These are phyloP conservation scores for Teunomyces aglyptinius DNA, from an alignment of 805 yeast genomes.

Conservation along the genomic window DNA sequence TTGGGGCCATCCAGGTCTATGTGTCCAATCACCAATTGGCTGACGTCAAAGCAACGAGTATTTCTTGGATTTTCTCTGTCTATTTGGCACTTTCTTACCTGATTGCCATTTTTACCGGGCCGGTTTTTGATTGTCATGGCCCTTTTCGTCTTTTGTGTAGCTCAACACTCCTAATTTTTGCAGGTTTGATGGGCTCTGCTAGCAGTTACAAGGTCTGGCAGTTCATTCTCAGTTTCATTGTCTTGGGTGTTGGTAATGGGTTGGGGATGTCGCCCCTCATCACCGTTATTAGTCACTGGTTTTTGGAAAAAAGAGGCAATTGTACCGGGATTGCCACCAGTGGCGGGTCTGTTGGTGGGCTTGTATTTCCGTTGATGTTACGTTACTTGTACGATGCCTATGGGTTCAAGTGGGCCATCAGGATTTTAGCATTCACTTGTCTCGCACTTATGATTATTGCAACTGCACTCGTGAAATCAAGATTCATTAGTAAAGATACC, in stretches of 20 bases:
- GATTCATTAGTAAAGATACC: conserved; percentile 13
- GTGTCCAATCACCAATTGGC: conserved; percentile 54
- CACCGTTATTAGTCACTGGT: conserved; percentile 67
- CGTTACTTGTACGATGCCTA: conserved; percentile 14
- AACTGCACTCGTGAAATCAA: conserved; percentile 26
- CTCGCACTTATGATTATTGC: conserved; percentile 24
- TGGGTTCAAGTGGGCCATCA: conserved; percentile 21
- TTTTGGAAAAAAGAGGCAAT: conserved; percentile 54
- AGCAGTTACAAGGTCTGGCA: conserved; percentile 54
- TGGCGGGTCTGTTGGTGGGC: conserved; percentile 25
- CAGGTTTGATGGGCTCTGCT: conserved; percentile 58
- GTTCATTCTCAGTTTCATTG: conserved; percentile 57
- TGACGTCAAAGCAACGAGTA: conserved; percentile 42
- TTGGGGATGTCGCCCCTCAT: conserved; percentile 60
- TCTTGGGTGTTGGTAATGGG: conserved; percentile 59
- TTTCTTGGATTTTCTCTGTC: conserved; percentile 67
- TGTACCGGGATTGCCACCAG: conserved; percentile 62
- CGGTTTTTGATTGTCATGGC: conserved; percentile 64
- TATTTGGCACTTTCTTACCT: conserved; percentile 49
- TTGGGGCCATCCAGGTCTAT: conserved; percentile 64
- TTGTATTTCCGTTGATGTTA: conserved; percentile 18
- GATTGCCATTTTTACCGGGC: conserved; percentile 53
- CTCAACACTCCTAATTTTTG: conserved; percentile 43
- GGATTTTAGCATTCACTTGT: conserved; percentile 43
- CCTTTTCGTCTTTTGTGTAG: conserved; percentile 40